Conservation (phyloP, 108 stramenopile genomes). For the Poteriospumella lacustris region DNA sequence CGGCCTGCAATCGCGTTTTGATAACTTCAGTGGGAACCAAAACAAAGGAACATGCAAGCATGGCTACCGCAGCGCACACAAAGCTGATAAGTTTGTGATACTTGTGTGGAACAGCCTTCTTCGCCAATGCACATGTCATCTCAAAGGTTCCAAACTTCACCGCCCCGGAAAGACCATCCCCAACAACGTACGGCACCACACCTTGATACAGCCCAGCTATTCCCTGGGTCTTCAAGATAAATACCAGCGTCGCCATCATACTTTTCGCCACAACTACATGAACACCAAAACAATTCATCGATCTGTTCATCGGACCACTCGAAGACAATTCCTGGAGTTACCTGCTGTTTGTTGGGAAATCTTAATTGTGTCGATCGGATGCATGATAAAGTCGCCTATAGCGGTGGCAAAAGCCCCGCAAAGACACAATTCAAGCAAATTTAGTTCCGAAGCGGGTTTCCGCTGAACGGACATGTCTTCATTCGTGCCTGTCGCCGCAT, state of each 20-base stretch:
- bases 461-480: too few species aligned
- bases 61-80: slow-evolving; percentile 47
- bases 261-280: not conserved
- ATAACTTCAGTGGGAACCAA: slow-evolving; percentile 58
- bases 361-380: slow-evolving; percentile 35
- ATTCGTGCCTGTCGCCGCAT: too few species aligned
- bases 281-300: not conserved
- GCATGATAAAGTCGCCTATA: slow-evolving; percentile 30
- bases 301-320: not conserved
- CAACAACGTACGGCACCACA: slow-evolving; percentile 39
- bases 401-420: slow-evolving; percentile 27
- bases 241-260: not conserved
- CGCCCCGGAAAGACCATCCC: slow-evolving; percentile 51
- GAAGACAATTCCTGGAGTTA: not conserved
- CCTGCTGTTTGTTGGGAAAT: slow-evolving; percentile 27
- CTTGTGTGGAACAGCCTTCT: slow-evolving; percentile 30
- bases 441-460: too few species aligned
- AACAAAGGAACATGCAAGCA: slow-evolving; percentile 49
- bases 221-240: not conserved
- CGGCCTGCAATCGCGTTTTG: slow-evolving; percentile 59
- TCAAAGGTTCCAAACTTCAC: slow-evolving; percentile 57
- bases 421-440: not conserved
- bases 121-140: slow-evolving; percentile 17
- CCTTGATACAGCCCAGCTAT: slow-evolving; percentile 44
- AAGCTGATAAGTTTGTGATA: slow-evolving; percentile 21